Base-by-base conservation (phyloP, 2,329 filamentous ascomycete species). In the Rhytidhysteron rufulum region DNA sequence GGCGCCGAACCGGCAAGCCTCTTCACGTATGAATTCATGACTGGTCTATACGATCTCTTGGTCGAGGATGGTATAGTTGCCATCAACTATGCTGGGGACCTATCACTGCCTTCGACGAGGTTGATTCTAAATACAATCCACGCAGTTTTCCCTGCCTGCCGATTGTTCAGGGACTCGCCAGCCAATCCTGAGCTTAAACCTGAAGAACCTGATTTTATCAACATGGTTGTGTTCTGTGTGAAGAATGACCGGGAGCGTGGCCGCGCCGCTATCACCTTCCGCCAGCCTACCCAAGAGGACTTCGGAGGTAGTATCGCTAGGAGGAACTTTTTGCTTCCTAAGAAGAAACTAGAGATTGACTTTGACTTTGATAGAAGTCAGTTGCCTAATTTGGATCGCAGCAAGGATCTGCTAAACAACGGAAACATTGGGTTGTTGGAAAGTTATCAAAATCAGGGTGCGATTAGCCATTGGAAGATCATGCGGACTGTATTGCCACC, bases 31-130 rank as follows among this genome's bases (percentile, higher is more conserved):
- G 85, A 93, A 53, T 97, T 98, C 56, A 68, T 98, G 31, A 66
- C 77, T 38, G 80, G 84, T 4, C 72, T 98, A 2, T 71, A 79
- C 49, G 63, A 75, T 4, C 75, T 97, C 5, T 73, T 98, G 33
- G 86, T 81, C 48, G 79, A 83, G 0, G 78, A 87, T 37, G 93
- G 93, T 31, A 83, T 87, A 11, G 84, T 96, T 54, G 91, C 90
- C 5, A 93, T 98, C 63, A 98, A 97, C 70, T 98, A 96, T 63
- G 93, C 93, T 4, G 93, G 90, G 37, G 90, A 97, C 63, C 77
- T 97, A 39, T 70, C 77, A 13, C 76, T 91, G 19, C 85, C 86
- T 3, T 80, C 88, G 0, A 85, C 91, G 10, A 79, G 78, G 41
- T 80, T 91, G 22, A 79, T 95, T 19, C 79, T 95, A 52, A 81